Evolutionary conservation across 495 filamentous ascomycete species (phyloP), one percentile per base, ranked within the genome.

Genomic region (Podospora appendiculata): DNA sequence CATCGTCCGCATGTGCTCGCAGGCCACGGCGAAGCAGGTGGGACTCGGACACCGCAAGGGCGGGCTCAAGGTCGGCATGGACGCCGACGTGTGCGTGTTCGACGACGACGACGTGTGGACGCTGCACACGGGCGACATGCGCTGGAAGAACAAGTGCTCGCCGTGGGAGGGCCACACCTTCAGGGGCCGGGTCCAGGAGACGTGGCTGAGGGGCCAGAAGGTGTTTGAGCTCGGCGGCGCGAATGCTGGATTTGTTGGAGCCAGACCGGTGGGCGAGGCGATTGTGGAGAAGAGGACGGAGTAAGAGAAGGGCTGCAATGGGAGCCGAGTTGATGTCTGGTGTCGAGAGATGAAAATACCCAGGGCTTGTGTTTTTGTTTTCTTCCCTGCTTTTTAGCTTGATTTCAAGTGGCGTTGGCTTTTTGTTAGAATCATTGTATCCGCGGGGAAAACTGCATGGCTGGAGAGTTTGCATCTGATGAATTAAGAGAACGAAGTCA

Each of bases 101-200:
- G 93, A 97, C 60, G 88, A 91, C 45, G 72, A 81, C 43, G 85
- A 81, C 32, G 78, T 79, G 59, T 98, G 90, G 79, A 78, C 81
- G 39, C 81, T 96, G 50, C 69, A 67, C 6, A 60, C 68, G 8
- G 64, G 63, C 41, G 74, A 78, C 33, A 95, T 98, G 92, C 78
- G 93, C 40, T 98, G 95, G 79, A 82, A 90, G 59, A 97, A 98
- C 66, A 94, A 95, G 68, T 88, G 89, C 72, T 88, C 82, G 19
- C 93, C 93, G 3, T 98, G 96, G 74, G 87, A 96, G 69, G 89
- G 90, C 19, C 85, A 83, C 58, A 79, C 67, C 6, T 81, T 98
- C 63, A 79, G 74, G 51, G 93, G 93, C 0, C 79, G 88, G 55
- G 92, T 96, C 12, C 78, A 73, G 48, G 90, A 96, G 76, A 96